Percentiles rank a stretch among this genome's conserved stretches.
Conservation (phyloP, 305 asterid species). For the Solanum hybrid region DNA sequence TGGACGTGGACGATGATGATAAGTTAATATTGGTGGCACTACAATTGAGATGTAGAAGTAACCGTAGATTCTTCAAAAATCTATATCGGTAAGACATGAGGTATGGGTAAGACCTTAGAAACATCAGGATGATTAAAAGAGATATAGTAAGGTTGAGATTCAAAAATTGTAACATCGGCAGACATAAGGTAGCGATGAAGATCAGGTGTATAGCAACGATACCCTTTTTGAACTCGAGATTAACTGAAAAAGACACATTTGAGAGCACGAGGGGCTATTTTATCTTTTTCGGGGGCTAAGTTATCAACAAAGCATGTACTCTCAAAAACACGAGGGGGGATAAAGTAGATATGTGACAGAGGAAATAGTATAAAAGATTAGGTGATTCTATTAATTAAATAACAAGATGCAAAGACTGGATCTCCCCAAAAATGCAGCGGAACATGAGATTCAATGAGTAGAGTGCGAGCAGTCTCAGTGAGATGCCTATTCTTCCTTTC, state of each 20-base stretch:
- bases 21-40: background rate
- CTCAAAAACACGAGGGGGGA: background rate
- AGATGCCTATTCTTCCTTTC: no score
- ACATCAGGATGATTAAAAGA: background rate
- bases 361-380: no score
- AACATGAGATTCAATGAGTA: no score
- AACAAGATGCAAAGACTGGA: no score
- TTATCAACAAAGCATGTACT: background rate
- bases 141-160: background rate
- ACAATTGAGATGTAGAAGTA: background rate
- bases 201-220: background rate
- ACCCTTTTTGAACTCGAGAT: background rate
- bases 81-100: background rate
- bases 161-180: background rate
- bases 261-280: background rate
- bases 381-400: no score
- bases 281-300: background rate
- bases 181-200: background rate
- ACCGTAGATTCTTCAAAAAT: background rate
- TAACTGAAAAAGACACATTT: background rate
- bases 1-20: background rate
- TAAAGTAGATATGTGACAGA: background rate
- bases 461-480: no score
- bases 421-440: no score
- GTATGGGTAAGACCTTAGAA: background rate